phyloP scores from a whole-genome alignment of 1,139 yeast species.

The Kodamaea fungicola region DNA sequence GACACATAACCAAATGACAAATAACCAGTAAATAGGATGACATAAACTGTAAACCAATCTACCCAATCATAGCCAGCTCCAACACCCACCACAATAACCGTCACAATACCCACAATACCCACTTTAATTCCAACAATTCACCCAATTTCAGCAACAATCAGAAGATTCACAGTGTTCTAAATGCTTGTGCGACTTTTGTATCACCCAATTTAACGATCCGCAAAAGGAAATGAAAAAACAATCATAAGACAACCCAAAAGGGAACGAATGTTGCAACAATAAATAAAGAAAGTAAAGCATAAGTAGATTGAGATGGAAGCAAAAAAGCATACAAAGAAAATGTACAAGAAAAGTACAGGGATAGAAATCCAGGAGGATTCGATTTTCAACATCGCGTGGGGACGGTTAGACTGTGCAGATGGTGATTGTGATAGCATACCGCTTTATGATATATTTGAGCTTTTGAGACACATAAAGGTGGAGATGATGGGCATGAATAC shows the following conservation, averaged over 20 bases:
- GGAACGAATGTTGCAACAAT: neutral
- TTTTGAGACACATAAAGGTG: conserved; percentile 9
- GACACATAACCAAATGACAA: too few relatives aligned
- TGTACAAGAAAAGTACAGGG: neutral
- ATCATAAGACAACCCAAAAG: neutral
- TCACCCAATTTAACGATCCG: too few relatives aligned
- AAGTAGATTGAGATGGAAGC: too few relatives aligned
- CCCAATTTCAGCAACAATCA: too few relatives aligned
- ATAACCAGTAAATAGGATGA: too few relatives aligned
- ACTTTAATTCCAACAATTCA: too few relatives aligned
- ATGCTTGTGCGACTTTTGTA: too few relatives aligned
- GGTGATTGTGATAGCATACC: conserved; percentile 5
- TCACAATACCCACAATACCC: too few relatives aligned
- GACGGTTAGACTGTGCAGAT: conserved; percentile 4
- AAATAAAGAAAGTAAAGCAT: neutral
- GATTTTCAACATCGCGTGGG: conserved; percentile 11
- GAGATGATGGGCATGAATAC: conserved; percentile 7
- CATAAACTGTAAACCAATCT: too few relatives aligned
- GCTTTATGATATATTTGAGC: conserved; percentile 6
- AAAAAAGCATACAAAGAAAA: neutral
- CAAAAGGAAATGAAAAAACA: neutral
- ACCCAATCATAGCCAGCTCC: too few relatives aligned
- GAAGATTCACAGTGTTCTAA: too few relatives aligned
- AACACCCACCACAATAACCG: too few relatives aligned
- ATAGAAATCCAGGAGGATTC: conserved; percentile 4